Base-by-base conservation (phyloP, 108 stramenopile species). In the Fragilariopsis cylindrus region DNA sequence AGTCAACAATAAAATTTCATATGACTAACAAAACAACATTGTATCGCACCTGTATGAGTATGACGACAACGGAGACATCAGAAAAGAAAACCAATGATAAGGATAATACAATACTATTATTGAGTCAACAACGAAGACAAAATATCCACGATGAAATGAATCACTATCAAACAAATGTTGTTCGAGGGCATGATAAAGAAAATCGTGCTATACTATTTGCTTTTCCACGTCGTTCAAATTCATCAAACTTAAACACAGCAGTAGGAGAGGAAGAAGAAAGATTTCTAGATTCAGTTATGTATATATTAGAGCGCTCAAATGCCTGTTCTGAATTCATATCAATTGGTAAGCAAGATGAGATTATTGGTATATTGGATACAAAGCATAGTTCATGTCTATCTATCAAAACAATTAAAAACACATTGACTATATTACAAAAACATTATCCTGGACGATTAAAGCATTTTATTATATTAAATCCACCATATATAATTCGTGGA, bases 381-480 rank as follows among this genome's bases (percentile, higher is more conserved):
- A 69, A 66, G 40, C 40, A 48, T 8, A 63, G 63, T 15, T 42
- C 57, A 5, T 67, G 63, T 18, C 56, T 74, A 2, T 43, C 67
- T n/a, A 54, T 80, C 44, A 81, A 81, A 66, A 65, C 75, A 3
- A 30, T 76, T 12, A 21, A 57, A 16, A 70, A 76, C 57, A 62
- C 80, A n/a, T 53, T 81, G 1, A 41, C 48, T 5, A 46, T 68
- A 7, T 60, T 84, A 53, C 75, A 84, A 53, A n/a, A 50, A 7
- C 48, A 60, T 48, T 84, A 81, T 71, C 75, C 79, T 3, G 80
- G 73, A 40, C 84, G 84, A 8, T 67, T 84, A 65, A 65, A 78
- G 30, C 71, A 70, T 8, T 39, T 77, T 48, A 65, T 84, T 50
- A 57, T 78, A 16, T 55, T 74, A 39, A 76, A 84, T 48, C 69